Conservation (phyloP, 495 filamentous ascomycete species). For the Penicillium crystallinum region DNA sequence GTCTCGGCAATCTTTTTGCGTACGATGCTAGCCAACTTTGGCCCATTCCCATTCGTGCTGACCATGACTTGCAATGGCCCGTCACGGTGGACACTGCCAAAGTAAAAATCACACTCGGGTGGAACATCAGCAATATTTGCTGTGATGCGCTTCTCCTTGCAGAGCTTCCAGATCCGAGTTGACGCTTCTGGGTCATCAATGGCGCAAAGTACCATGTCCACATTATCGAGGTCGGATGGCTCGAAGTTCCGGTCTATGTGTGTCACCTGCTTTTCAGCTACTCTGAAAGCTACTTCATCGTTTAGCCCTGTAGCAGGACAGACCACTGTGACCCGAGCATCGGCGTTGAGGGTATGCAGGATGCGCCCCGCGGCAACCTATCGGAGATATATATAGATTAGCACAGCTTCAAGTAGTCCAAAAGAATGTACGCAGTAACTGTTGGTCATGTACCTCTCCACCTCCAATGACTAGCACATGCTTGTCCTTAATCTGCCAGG, state of each 20-base stretch:
- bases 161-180: constrained; percentile 82
- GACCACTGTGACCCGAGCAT: constrained; percentile 82
- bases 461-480: constrained; percentile 83
- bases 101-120: constrained; percentile 96
- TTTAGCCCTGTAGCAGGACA: constrained; percentile 76
- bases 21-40: constrained; percentile 82
- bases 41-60: constrained; percentile 94
- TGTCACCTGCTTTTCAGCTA: constrained; percentile 64
- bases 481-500: constrained; percentile 88
- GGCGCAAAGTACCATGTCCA: constrained; percentile 85
- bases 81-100: constrained; percentile 90
- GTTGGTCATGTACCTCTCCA: constrained; percentile 63
- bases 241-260: constrained; percentile 80
- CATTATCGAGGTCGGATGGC: constrained; percentile 70
- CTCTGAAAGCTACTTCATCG: constrained; percentile 77
- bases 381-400: constrained; percentile 11
- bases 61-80: constrained; percentile 98
- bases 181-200: constrained; percentile 89
- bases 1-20: constrained; percentile 72
- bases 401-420: background rate
- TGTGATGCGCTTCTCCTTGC: constrained; percentile 75
- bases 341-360: constrained; percentile 86
- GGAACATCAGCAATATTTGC: constrained; percentile 98
- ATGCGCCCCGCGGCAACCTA: constrained; percentile 96
- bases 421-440: constrained; percentile 1